Evolutionary conservation across 1,284 basidiomycete species (phyloP).

Genomic region (Microbotryum lychnidis-dioicae): DNA sequence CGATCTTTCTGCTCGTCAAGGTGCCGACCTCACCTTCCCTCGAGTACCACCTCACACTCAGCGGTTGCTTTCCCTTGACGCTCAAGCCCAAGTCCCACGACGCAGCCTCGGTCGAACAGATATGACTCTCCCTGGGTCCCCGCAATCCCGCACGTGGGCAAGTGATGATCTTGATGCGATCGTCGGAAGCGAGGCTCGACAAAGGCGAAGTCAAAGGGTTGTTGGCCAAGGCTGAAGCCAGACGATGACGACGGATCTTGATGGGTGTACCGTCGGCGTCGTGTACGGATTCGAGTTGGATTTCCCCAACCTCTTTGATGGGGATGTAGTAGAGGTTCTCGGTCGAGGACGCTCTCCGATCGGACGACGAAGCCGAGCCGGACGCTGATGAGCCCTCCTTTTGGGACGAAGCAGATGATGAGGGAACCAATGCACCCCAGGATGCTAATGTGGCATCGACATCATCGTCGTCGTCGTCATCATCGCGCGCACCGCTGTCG

Average conservation of each 20-base stretch:
- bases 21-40: conserved; percentile 7
- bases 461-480: conserved; percentile 18
- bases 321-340: conserved; percentile 65
- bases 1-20: conserved; percentile 1
- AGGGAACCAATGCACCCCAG: conserved; percentile 18
- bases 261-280: conserved; percentile 60
- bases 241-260: conserved; percentile 45
- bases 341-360: conserved; percentile 48
- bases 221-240: not conserved
- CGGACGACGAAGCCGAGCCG: too few relatives aligned
- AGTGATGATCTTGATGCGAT: conserved; percentile 66
- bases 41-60: conserved; percentile 11
- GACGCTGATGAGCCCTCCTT: too few relatives aligned
- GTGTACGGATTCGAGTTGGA: conserved; percentile 62
- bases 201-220: not conserved
- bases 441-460: conserved; percentile 42
- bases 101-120: conserved; percentile 9
- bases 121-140: conserved; percentile 18
- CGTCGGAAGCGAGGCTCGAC: conserved; percentile 36
- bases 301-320: conserved; percentile 58
- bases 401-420: not conserved
- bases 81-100: conserved; percentile 2
- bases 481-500: conserved; percentile 35
- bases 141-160: conserved; percentile 67
- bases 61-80: conserved; percentile 14